Conservation (phyloP, 2,329 filamentous ascomycete species). For the Pseudocercospora fijiensis region DNA sequence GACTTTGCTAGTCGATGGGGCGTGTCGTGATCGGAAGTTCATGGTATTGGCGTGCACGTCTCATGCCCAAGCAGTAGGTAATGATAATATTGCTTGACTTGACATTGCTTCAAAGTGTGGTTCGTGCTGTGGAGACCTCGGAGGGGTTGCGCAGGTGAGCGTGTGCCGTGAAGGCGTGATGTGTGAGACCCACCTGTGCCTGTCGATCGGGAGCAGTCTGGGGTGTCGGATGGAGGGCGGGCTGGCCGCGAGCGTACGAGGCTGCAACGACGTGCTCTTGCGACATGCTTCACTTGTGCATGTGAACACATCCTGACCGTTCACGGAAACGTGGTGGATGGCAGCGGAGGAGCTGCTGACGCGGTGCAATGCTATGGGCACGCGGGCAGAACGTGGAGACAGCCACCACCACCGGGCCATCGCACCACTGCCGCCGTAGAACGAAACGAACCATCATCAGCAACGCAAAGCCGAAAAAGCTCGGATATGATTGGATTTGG, state of each 20-base stretch:
- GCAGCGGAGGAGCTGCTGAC: neutral
- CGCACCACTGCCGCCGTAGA: neutral
- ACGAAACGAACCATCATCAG: neutral
- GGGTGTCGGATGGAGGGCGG: neutral
- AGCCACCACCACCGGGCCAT: neutral
- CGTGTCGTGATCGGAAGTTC: neutral
- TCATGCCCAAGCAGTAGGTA: neutral
- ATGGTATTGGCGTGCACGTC: neutral
- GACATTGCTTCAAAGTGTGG: neutral
- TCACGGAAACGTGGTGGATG: neutral
- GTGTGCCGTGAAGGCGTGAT: constrained; percentile 18
- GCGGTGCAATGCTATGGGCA: constrained; percentile 5
- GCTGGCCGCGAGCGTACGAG: neutral
- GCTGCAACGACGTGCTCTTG: constrained; percentile 2
- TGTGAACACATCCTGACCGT: neutral
- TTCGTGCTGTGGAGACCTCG: neutral
- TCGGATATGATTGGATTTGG: neutral
- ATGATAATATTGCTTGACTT: neutral
- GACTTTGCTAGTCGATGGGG: neutral
- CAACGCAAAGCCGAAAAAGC: neutral
- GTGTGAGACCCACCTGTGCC: neutral
- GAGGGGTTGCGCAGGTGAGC: neutral
- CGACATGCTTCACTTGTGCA: neutral
- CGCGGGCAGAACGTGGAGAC: constrained; percentile 5
- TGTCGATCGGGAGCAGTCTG: neutral